These are phyloP conservation scores for Wilhelminamyces savonicus DNA, from an alignment of 805 yeast genomes.

Conservation along the genomic window DNA sequence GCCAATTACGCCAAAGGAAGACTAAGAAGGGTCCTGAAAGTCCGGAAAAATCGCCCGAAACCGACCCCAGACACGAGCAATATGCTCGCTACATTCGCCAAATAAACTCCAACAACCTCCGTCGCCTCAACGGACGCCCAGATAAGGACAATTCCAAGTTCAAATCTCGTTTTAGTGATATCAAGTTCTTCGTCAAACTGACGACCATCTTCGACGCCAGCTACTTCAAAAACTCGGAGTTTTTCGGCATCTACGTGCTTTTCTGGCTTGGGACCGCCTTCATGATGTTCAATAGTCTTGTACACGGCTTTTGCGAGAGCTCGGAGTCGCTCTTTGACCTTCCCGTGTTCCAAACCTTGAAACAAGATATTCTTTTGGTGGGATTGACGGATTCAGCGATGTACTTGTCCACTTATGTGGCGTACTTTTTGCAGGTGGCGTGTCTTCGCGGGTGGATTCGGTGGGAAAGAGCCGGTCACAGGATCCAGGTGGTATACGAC, in stretches of 20 bases:
- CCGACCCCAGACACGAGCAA: too few species aligned
- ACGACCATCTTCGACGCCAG: conserved; percentile 51
- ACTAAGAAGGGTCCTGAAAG: too few species aligned
- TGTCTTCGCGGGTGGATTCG: conserved; percentile 38
- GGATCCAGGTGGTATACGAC: conserved; percentile 53
- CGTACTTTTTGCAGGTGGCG: conserved; percentile 51
- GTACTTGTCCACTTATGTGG: conserved; percentile 64
- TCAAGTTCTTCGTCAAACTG: conserved; percentile 34
- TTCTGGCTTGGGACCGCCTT: conserved; percentile 68
- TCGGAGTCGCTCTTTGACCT: conserved; percentile 37
- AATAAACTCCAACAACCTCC: too few species aligned
- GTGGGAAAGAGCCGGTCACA: conserved; percentile 68
- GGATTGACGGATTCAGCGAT: conserved; percentile 69
- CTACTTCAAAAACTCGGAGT: conserved; percentile 39
- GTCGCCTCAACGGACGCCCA: too few species aligned
- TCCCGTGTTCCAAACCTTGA: conserved; percentile 52
- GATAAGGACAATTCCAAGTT: too few species aligned
- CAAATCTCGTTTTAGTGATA: conserved; percentile 51
- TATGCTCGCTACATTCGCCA: too few species aligned
- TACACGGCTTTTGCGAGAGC: conserved; percentile 43
- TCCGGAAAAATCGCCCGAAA: too few species aligned
- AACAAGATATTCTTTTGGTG: conserved; percentile 56
- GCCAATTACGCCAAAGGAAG: too few species aligned
- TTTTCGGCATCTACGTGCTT: conserved; percentile 76
- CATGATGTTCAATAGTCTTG: conserved; percentile 44